Percentiles rank a stretch among this genome's conserved stretches.
Conservation (phyloP, 106 monocot genomes). For the Dioscorea dumetorum region DNA sequence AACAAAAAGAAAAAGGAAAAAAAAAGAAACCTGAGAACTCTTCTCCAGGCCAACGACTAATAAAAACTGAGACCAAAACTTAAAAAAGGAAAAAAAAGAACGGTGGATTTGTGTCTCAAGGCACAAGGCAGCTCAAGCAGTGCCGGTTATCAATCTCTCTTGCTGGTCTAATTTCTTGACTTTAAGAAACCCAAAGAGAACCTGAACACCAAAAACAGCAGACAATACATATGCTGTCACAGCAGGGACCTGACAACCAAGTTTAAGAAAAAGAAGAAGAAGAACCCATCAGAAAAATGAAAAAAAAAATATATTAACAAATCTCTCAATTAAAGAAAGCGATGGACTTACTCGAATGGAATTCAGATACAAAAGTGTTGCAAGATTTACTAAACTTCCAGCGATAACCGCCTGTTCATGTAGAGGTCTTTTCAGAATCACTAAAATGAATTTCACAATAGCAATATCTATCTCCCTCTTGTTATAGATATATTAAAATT, state of each 20-base stretch:
- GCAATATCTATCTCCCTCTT: no score
- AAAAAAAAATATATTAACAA: neutral
- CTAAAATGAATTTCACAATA: no score
- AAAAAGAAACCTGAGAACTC: no score
- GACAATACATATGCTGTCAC: conserved; percentile 50
- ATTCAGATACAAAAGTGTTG: conserved; percentile 76
- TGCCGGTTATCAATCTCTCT: conserved; percentile 88
- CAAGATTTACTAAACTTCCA: conserved; percentile 90
- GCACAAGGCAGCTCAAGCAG: conserved; percentile 40
- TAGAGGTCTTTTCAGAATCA: no score
- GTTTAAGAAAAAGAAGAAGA: neutral
- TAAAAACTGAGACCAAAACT: no score
- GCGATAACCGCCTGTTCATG: conserved; percentile 61
- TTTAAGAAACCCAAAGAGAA: conserved; percentile 74
- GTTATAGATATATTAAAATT: no score
- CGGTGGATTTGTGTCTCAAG: no score
- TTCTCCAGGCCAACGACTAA: no score
- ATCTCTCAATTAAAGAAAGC: neutral
- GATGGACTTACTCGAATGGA: conserved; percentile 64
- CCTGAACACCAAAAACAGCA: conserved; percentile 77
- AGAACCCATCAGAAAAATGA: neutral
- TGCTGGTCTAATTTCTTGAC: conserved; percentile 75
- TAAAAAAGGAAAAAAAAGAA: neutral
- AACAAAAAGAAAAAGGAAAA: no score
- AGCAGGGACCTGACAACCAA: conserved; percentile 54